These are phyloP conservation scores for Fusarium odoratissimum DNA, from an alignment of 2,329 filamentous ascomycete genomes.

Conservation along the genomic window DNA sequence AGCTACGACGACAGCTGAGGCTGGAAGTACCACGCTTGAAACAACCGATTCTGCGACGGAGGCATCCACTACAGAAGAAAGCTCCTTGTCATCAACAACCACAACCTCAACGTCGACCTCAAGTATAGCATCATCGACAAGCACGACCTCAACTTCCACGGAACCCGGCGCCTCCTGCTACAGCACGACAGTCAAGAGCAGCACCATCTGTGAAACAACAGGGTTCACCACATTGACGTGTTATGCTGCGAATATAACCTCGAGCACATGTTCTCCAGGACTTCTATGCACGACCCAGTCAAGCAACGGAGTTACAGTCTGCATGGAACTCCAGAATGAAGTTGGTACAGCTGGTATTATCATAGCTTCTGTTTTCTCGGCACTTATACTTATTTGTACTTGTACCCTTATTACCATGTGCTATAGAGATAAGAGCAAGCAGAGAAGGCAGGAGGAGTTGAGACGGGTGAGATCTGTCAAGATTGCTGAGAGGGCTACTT, in stretches of 20 bases:
- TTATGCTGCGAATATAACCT: background rate
- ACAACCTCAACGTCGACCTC: background rate
- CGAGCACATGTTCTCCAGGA: background rate
- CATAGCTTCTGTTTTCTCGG: background rate
- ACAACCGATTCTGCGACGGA: background rate
- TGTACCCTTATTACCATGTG: background rate
- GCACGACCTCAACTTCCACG: background rate
- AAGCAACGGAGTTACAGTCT: background rate
- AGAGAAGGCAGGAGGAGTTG: background rate
- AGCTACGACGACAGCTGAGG: background rate
- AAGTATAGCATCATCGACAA: background rate
- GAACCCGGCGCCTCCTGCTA: background rate
- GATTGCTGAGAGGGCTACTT: background rate
- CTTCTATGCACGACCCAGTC: background rate
- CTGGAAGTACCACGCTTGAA: background rate
- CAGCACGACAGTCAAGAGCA: background rate
- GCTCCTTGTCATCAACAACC: background rate
- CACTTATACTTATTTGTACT: background rate
- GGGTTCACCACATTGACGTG: background rate
- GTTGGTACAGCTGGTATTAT: background rate
- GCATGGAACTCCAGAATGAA: background rate
- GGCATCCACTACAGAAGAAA: background rate
- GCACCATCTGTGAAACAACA: background rate
- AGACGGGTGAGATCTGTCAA: background rate
- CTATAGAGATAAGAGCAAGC: background rate